These are phyloP conservation scores for Fusarium domesticum DNA, from an alignment of 2,329 filamentous ascomycete genomes.

Conservation along the genomic window DNA sequence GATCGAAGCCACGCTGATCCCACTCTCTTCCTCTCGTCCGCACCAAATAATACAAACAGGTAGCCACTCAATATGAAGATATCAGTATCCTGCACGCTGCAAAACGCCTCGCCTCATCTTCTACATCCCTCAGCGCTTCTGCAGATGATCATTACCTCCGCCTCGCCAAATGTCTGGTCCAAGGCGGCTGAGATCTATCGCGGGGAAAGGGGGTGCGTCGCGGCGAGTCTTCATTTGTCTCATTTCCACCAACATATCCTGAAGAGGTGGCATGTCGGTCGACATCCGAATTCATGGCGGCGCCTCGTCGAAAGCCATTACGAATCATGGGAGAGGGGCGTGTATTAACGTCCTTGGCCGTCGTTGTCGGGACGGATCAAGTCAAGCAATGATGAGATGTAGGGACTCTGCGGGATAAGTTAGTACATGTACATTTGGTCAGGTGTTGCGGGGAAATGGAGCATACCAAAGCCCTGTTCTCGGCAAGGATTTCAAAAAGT, in stretches of 20 bases:
- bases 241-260: conserved; percentile 2
- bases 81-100: conserved; percentile 3
- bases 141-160: conserved; percentile 5
- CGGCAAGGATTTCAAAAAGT: conserved; percentile 66
- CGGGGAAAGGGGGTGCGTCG: conserved; percentile 3
- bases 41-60: conserved; percentile 7
- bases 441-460: neutral
- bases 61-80: conserved; percentile 2
- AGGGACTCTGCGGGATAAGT: conserved; percentile 34
- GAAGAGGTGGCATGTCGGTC: conserved; percentile 2
- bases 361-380: conserved; percentile 34
- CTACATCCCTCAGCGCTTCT: conserved; percentile 7
- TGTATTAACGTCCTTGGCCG: conserved; percentile 22
- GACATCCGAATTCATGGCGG: conserved; percentile 2
- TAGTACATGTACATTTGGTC: conserved; percentile 8
- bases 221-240: conserved; percentile 1
- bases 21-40: conserved; percentile 14
- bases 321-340: neutral
- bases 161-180: conserved; percentile 8
- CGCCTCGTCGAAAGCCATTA: neutral
- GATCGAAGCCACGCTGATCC: conserved; percentile 12
- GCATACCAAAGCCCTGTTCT: conserved; percentile 61
- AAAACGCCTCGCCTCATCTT: conserved; percentile 12
- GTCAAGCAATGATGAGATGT: conserved; percentile 41
- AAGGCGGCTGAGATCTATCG: conserved; percentile 9